Percentiles rank a stretch among this genome's conserved stretches.
Conservation (phyloP, 1,284 basidiomycete genomes). For the Cutaneotrichosporon curvatum region DNA sequence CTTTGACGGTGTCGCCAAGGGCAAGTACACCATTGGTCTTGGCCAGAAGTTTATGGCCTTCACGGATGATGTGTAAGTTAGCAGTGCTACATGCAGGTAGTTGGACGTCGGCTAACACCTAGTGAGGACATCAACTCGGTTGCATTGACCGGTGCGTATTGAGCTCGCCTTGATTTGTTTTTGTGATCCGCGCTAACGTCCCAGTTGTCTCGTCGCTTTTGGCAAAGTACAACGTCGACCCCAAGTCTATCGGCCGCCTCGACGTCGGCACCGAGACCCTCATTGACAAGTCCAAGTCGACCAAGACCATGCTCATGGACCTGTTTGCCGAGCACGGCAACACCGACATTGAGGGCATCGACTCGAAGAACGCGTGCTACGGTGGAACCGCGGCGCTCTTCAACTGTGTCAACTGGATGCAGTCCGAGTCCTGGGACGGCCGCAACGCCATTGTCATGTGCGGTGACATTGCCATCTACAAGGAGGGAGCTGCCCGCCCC, state of each 20-base stretch:
- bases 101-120: neutral
- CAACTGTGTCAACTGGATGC: constrained; percentile 96
- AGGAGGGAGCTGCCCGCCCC: constrained; percentile 88
- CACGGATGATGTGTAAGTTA: constrained; percentile 70
- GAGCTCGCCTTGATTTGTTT: neutral
- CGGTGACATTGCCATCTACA: constrained; percentile 97
- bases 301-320: constrained; percentile 98
- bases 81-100: neutral
- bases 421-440: constrained; percentile 95
- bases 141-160: constrained; percentile 68
- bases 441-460: constrained; percentile 95
- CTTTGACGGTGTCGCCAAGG: constrained; percentile 90
- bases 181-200: constrained; percentile 15
- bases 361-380: constrained; percentile 99
- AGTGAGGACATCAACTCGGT: constrained; percentile 97
- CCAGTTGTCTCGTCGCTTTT: constrained; percentile 77
- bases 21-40: constrained; percentile 99
- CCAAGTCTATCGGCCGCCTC: constrained; percentile 89
- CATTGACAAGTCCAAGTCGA: constrained; percentile 99
- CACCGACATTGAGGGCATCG: constrained; percentile 91
- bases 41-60: constrained; percentile 98
- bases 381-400: constrained; percentile 96
- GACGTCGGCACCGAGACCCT: constrained; percentile 99
- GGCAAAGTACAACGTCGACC: constrained; percentile 93
- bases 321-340: constrained; percentile 88